These are phyloP conservation scores for Thelephora aurantiotincta DNA, from an alignment of 768 basidiomycete species.

Conservation along the genomic window DNA sequence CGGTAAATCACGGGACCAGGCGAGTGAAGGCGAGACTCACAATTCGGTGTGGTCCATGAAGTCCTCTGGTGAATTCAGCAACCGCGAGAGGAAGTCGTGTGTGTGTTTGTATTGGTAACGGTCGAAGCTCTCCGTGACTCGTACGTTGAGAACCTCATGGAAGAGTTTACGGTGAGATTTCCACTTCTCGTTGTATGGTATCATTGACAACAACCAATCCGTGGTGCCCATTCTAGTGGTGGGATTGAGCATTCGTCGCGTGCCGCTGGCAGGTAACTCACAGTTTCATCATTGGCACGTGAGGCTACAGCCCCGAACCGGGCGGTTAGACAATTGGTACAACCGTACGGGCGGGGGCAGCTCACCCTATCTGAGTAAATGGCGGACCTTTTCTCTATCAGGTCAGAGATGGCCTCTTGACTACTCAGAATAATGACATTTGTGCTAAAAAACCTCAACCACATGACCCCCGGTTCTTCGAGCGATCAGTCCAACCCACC, in stretches of 20 bases:
- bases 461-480: constrained; percentile 8
- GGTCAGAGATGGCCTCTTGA: constrained; percentile 3
- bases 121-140: not conserved
- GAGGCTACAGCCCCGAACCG: not conserved
- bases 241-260: too few relatives aligned
- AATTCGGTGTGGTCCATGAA: constrained; percentile 2
- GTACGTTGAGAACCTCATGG: not conserved
- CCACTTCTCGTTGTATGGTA: not conserved
- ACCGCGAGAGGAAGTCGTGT: constrained; percentile 1
- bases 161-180: not conserved
- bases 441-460: constrained; percentile 8
- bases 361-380: not conserved
- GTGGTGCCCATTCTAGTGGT: not conserved
- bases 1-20: too few relatives aligned
- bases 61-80: constrained; percentile 3
- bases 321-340: not conserved
- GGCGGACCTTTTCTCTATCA: constrained; percentile 7
- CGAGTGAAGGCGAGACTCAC: not conserved
- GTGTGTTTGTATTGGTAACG: constrained; percentile 1
- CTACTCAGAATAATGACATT: constrained; percentile 7
- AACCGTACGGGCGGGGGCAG: too few relatives aligned
- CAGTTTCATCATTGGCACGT: not conserved
- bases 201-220: not conserved
- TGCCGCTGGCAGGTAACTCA: not conserved
- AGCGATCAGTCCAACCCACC: not conserved